phyloP scores from a whole-genome alignment of 257 asterid genomes.

The Solanum neorickii region DNA sequence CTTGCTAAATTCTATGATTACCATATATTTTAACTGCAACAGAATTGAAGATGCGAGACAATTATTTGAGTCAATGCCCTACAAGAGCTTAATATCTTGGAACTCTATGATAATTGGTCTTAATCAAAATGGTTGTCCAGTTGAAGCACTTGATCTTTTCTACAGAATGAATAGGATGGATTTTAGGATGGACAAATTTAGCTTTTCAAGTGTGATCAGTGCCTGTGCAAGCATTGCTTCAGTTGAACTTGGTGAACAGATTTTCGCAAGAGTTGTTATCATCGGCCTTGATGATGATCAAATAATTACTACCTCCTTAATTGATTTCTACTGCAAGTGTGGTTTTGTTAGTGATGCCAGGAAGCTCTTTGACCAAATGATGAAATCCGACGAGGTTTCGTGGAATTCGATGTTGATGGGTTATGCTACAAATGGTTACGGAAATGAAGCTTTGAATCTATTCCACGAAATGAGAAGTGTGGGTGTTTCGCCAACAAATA shows the following conservation, averaged over 20 bases:
- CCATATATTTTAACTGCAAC: conserved; percentile 48
- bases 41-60: conserved; percentile 58
- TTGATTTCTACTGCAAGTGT: conserved; percentile 78
- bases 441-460: conserved; percentile 48
- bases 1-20: conserved; percentile 70
- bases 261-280: conserved; percentile 50
- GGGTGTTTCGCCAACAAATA: conserved; percentile 34
- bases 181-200: conserved; percentile 46
- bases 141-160: conserved; percentile 60
- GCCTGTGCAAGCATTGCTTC: conserved; percentile 74
- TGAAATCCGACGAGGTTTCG: conserved; percentile 38
- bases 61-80: conserved; percentile 38
- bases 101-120: conserved; percentile 76
- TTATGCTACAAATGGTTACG: conserved; percentile 78
- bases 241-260: conserved; percentile 64
- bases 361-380: conserved; percentile 45
- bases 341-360: conserved; percentile 48
- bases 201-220: conserved; percentile 56
- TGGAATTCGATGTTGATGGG: conserved; percentile 95
- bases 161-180: conserved; percentile 41
- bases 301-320: conserved; percentile 49
- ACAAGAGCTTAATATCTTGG: conserved; percentile 81
- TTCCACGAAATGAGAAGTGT: conserved; percentile 49
- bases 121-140: conserved; percentile 61
- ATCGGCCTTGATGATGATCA: conserved; percentile 57